A percentile compares a stretch with the other conserved stretches of the same genome.
Conservation (phyloP, 176 grass and related monocot species). For the Dendrocalamus sinicus region DNA sequence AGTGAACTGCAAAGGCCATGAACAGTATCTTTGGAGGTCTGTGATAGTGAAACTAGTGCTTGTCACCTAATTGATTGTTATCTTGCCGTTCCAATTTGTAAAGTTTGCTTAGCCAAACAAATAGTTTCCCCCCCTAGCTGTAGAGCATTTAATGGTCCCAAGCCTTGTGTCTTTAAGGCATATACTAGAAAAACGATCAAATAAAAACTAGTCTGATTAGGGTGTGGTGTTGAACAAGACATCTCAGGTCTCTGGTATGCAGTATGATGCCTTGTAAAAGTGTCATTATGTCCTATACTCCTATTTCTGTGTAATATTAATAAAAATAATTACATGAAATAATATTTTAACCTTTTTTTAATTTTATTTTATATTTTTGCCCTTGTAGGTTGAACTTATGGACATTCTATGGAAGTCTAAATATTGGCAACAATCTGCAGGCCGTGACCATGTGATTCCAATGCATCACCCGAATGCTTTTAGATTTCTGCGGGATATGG, state of each 20-base stretch:
- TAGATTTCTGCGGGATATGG: slow-evolving; percentile 79
- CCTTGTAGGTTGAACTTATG: slow-evolving; percentile 77
- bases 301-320: slow-evolving; percentile 1
- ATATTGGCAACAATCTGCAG: slow-evolving; percentile 77
- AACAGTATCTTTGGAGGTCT: background rate
- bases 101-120: slow-evolving; percentile 14
- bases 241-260: background rate
- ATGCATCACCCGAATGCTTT: slow-evolving; percentile 99
- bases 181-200: background rate
- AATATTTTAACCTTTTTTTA: slow-evolving; percentile 1
- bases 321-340: background rate
- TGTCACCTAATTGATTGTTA: slow-evolving; percentile 3
- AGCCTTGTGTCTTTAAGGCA: background rate
- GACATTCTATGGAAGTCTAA: slow-evolving; percentile 81
- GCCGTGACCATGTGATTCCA: slow-evolving; percentile 85
- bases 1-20: background rate
- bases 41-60: background rate
- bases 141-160: background rate
- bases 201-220: background rate
- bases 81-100: background rate
- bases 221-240: background rate
- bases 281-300: background rate
- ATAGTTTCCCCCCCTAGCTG: background rate
- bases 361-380: slow-evolving; percentile 3
- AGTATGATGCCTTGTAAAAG: background rate